Base-by-base conservation (phyloP, 2,329 filamentous ascomycete species). In the Alternaria longipes region DNA sequence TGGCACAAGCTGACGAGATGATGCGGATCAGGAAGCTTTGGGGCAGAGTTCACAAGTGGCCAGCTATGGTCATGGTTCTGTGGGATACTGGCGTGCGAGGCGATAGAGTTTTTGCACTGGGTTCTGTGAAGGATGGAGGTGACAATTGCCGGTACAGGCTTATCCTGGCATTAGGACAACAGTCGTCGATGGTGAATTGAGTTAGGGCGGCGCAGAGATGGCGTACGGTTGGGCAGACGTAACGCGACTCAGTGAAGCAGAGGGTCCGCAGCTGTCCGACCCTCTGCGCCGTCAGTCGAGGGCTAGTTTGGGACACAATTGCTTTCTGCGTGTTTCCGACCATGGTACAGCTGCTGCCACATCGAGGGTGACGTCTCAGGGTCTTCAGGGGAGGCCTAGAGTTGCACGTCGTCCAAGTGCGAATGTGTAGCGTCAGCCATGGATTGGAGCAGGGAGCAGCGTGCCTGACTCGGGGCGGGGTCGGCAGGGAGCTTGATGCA, bases 51-150 rank as follows among this genome's bases (percentile, higher is more conserved):
- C 30, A 32, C 24, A 8, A 40, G 36, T 14, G 36, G 28, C 45
- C 26, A 28, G 54, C 36, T 38, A 24, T 38, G 12, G 30, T n/a
- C 46, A 38, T 50, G 46, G 32, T 50, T 24, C 9, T 24, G 46
- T 26, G 22, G 18, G 22, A 45, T n/a, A 44, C 7, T 26, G 41
- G 49, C 26, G 24, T 41, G 55, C 47, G 18, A 20, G 22, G 14
- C 41, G 41, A 45, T 58, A 59, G 60, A 66, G 56, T 65, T 66
- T 58, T 54, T 51, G 57, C 56, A 60, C 26, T 28, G 60, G 26
- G 12, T 16, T 41, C 8, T 42, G 40, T 20, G 40, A 11, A 24
- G 11, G 40, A 42, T 12, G 7, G 32, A 12, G 22, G 41, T 32
- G 16, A 44, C 38, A 53, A 41, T 24, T 44, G 54, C 28, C 54